Base-by-base conservation (phyloP, 2,329 filamentous ascomycete genomes). In the Onygenales sp. region DNA sequence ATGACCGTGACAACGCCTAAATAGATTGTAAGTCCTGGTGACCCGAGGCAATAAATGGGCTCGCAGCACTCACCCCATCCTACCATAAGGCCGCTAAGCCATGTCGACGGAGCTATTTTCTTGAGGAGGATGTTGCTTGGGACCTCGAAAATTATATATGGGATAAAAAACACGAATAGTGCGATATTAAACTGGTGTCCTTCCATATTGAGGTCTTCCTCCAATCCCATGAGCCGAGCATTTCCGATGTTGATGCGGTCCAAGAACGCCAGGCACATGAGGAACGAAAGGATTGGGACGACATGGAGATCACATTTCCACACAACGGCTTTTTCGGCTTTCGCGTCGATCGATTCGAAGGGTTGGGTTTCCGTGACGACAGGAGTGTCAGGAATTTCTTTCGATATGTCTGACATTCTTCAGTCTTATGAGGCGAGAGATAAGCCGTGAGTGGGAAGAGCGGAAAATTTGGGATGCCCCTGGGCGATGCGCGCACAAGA, bases 171-270 rank as follows among this genome's bases (percentile, higher is more conserved):
- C 8, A 75, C 67, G 53, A 69, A 70, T 2, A 76, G 59, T 1
- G 70, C 69, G 35, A 70, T 65, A 55, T 74, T 75, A 54, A 69
- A 77, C 50, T 71, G 66, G 50, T 69, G 68, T 14, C 63, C 65
- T 4, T 61, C 64, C 73, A 78, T 74, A 46, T 67, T 55, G 43
- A 77, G 63, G 49, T 74, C 69, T 45, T 61, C 61, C 57, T 75
- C 71, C 10, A 77, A 59, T 3, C 73, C 73, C 50, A 73, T 67
- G 11, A 76, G 64, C 4, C 73, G 67, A 1, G 74, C 75, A 62
- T 77, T 77, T 32, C 72, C 74, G 51, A 77, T 76, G 56, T 73
- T 73, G 60, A 72, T 59, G n/a, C 74, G 67, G 56, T 77, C 74
- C 7, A 77, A 61, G 52, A 76, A 76, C 2, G 71, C 67, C 39